Evolutionary conservation across 345 rosid genomes (phyloP), one percentile per base, ranked within the genome.

Genomic region (Reutealis trisperma): DNA sequence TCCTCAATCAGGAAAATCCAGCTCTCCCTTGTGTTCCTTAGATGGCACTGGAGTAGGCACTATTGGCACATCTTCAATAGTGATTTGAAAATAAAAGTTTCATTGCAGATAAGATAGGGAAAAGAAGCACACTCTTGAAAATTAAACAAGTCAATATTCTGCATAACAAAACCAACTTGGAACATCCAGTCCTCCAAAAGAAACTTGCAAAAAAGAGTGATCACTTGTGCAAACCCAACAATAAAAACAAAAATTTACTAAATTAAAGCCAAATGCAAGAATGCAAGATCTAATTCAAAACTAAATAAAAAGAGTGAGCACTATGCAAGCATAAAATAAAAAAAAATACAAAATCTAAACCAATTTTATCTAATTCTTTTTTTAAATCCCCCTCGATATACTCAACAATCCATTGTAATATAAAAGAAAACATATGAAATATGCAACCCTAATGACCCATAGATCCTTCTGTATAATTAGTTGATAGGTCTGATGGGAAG

Each of bases 11-110:
- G 97, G 98, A 84, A 93, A 92, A 77, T 89, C 93, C 88, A 94
- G 67, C 52, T 65, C 75, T 74, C 88, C 90, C 65, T 84, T 83
- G 0, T 75, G 73, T 65, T 85, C 90, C 82, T 88, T 83, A 34
- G 88, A 75, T 71, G 80, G 78, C 18, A 62, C 80, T 37, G 41
- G 6, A n/a, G 80, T 63, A 67, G 96, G 97, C 84, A 90, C 99
- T 77, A 80, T 79, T 0, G 97, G 97, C 92, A 93, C 85, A 70
- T 88, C 97, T 84, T 95, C 89, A 81, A 84, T 59, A 16, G 82
- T 70, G 37, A 93, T 79, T 98, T 93, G 81, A 59, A 80, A 58
- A 62, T 32, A 71, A 10, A 67, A 75, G 63, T 62, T 72, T 61
- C 24, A 52, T 62, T 76, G 78, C 51, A 66, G 63, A 63, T 37